Base-by-base conservation (phyloP, 176 grass and related monocot species). In the Ampelocalamus luodianensis region DNA sequence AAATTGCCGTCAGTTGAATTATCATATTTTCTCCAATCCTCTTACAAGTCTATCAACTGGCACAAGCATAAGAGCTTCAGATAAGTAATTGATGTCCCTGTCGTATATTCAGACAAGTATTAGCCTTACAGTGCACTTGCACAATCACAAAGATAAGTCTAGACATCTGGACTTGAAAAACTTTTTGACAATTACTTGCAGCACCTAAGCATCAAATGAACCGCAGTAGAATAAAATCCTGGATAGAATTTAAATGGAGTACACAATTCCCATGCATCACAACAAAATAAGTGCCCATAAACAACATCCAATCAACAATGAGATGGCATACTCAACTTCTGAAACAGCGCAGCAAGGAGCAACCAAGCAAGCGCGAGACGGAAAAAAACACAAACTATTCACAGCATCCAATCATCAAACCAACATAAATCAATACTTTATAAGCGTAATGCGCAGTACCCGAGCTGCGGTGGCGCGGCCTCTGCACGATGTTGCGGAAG, bases 401-500 rank as follows among this genome's bases (percentile, higher is more conserved):
- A 12, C 45, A 64, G 13, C 36, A 36, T 63, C 13, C 32, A 74
- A 79, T 39, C 68, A 83, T 20, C 32, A 7, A 63, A 63, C 18
- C 10, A 39, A 26, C 48, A 59, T 3, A 15, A 27, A 27, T 2
- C 34, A 45, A 36, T 16, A 82, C 55, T 34, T 12, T 3, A 27
- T 17, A 77, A 32, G 22, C 65, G 49, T 2, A 29, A 45, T 59
- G 75, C 61, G 56, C 60, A 29, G 45, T 80, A 96, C 96, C 96
- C 1, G 93, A 89, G 79, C 78, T 59, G 73, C 94, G 92, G 85
- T 96, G 90, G 54, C 96, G 93, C 82, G 96, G 96, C 88, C 96
- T 91, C 88, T 93, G 87, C 55, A 95, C 93, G 49, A 96, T 84
- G 81, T 98, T 98, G 66, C 90, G 87, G 62, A 98, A 96, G 23